Evolutionary conservation across 139 green algal species (phyloP).

Genomic region (Closterium sp.): DNA sequence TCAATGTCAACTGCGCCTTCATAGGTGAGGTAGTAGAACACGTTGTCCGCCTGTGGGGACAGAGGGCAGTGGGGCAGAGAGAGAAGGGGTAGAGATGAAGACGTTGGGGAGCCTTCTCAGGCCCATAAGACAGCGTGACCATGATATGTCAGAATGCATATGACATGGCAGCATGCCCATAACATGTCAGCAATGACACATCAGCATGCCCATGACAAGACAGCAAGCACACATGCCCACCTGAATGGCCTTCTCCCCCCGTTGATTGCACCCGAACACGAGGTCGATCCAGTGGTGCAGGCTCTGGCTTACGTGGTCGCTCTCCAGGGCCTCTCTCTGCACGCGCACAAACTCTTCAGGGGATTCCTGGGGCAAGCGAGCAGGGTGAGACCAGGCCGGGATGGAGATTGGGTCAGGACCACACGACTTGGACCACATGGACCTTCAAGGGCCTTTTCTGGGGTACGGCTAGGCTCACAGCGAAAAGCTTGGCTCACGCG

Average conservation of each 20-base stretch:
- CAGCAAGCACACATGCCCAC: neutral
- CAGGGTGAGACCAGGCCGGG: neutral
- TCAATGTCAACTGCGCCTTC: constrained; percentile 65
- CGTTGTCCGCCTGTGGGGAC: constrained; percentile 67
- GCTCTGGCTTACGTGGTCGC: constrained; percentile 59
- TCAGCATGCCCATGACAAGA: too few species aligned
- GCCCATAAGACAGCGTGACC: too few species aligned
- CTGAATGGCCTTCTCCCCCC: constrained; percentile 61
- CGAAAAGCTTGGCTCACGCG: neutral
- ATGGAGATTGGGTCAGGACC: neutral
- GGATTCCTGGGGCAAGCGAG: neutral
- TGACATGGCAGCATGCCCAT: too few species aligned
- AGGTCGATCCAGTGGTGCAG: constrained; percentile 67
- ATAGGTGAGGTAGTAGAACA: constrained; percentile 91
- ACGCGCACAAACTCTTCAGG: constrained; percentile 41
- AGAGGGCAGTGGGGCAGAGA: neutral
- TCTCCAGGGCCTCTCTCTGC: constrained; percentile 58
- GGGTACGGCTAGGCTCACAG: neutral
- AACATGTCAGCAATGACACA: too few species aligned
- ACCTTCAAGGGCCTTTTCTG: neutral
- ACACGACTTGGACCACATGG: neutral
- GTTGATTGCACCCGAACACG: constrained; percentile 58
- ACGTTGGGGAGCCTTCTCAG: too few species aligned
- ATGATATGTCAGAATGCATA: too few species aligned
- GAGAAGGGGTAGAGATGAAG: neutral